Evolutionary conservation across 495 filamentous ascomycete species (phyloP).

Genomic region (Tricharina praecox): DNA sequence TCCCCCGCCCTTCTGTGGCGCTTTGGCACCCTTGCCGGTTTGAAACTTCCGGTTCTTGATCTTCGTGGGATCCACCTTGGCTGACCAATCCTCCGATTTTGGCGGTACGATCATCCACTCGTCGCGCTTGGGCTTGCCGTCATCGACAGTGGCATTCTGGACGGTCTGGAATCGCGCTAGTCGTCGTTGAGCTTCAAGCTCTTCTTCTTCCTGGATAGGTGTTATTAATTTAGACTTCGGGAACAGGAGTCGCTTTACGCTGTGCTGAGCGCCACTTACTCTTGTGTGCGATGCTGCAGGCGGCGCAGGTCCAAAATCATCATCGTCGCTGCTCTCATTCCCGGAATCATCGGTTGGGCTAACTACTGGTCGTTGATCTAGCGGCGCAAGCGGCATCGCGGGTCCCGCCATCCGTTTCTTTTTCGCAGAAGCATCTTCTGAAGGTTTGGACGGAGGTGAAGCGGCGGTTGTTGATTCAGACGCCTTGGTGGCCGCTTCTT

Average conservation of each 20-base stretch:
- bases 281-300: slow-evolving; percentile 36
- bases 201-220: slow-evolving; percentile 17
- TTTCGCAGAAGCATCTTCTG: slow-evolving; percentile 28
- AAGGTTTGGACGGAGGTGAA: slow-evolving; percentile 15
- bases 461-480: neutral
- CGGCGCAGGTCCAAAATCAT: slow-evolving; percentile 68
- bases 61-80: slow-evolving; percentile 69
- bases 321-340: slow-evolving; percentile 34
- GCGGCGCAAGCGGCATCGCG: slow-evolving; percentile 36
- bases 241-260: no score
- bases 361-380: slow-evolving; percentile 33
- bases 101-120: slow-evolving; percentile 93
- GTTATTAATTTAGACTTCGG: slow-evolving; percentile 10
- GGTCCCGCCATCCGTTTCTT: slow-evolving; percentile 36
- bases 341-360: slow-evolving; percentile 24
- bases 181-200: slow-evolving; percentile 21
- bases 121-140: slow-evolving; percentile 44
- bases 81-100: slow-evolving; percentile 40
- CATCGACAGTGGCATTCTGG: slow-evolving; percentile 1
- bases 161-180: slow-evolving; percentile 24
- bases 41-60: slow-evolving; percentile 71
- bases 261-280: no score
- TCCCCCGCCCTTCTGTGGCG: slow-evolving; percentile 28
- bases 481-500: slow-evolving; percentile 21
- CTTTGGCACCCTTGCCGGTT: slow-evolving; percentile 45